A percentile compares a stretch with the other conserved stretches of the same genome.
Evolutionary conservation across 768 basidiomycete genomes (phyloP).

Genomic region (Crucibulum laeve): DNA sequence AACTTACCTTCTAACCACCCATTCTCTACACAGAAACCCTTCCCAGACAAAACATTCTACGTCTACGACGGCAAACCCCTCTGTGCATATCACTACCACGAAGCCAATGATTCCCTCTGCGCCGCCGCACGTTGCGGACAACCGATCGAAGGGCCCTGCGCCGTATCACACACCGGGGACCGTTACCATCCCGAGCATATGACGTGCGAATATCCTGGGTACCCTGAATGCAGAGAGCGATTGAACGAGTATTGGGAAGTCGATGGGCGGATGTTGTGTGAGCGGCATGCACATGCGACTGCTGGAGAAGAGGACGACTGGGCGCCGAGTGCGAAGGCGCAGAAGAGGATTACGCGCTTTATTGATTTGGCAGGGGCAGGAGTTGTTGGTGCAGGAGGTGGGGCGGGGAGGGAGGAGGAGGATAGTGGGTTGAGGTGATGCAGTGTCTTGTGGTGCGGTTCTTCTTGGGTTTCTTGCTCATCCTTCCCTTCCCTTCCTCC

Average conservation of each 20-base stretch:
- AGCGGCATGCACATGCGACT: slow-evolving; percentile 57
- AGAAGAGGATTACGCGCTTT: slow-evolving; percentile 76
- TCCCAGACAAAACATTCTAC: slow-evolving; percentile 90
- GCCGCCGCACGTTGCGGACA: slow-evolving; percentile 72
- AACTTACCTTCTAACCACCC: neutral
- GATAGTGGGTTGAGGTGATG: slow-evolving; percentile 19
- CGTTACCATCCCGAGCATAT: slow-evolving; percentile 89
- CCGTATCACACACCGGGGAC: slow-evolving; percentile 76
- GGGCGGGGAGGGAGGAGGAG: slow-evolving; percentile 6
- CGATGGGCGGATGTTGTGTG: slow-evolving; percentile 82
- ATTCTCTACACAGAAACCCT: slow-evolving; percentile 57
- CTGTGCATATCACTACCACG: slow-evolving; percentile 92
- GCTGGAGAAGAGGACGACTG: slow-evolving; percentile 21
- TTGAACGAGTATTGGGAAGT: slow-evolving; percentile 89
- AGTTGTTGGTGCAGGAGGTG: slow-evolving; percentile 9
- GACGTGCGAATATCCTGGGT: slow-evolving; percentile 66
- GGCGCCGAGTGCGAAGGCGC: slow-evolving; percentile 46
- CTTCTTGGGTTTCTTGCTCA: neutral
- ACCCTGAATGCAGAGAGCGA: slow-evolving; percentile 44
- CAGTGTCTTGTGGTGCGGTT: neutral
- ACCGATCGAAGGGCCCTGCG: slow-evolving; percentile 93
- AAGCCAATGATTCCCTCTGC: slow-evolving; percentile 86
- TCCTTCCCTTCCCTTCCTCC: neutral
- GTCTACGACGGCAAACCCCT: slow-evolving; percentile 87
- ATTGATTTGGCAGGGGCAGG: slow-evolving; percentile 58